Base-by-base conservation (phyloP, 768 basidiomycete species). In the Trichaptum fuscoviolaceum region DNA sequence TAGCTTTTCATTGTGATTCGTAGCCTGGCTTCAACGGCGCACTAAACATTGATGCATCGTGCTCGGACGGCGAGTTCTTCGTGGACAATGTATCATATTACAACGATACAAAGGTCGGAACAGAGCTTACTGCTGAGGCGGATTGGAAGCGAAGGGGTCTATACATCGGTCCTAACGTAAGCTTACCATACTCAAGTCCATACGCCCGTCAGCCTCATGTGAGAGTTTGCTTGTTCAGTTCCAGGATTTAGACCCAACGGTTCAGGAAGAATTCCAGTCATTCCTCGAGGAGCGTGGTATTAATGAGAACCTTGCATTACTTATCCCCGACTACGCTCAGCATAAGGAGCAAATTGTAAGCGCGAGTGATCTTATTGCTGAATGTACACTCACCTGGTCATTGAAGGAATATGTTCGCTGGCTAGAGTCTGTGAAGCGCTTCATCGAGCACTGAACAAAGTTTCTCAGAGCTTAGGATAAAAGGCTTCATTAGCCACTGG, bases 61-160 rank as follows among this genome's bases (percentile, higher is more conserved):
- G 84, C 71, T 91, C 94, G 76, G 90, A 92, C 35, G 92, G 91
- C 58, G 75, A 84, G 26, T 95, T 96, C 74, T 76, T 90, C n/a
- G 82, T 96, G 64, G 95, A 97, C 76, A 96, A 93, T 77, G 85
- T 96, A 68, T 87, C 95, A 1, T 95, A 82, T 82, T 98, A 96
- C 78, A 75, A 81, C 0, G 92, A 95, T 70, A 78, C 81, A 34
- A 83, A 86, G 72, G 70, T 92, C 15, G 95, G 88, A 15, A 88
- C 86, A 17, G 91, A 90, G 7, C 77, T 92, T 71, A 92, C 87
- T 15, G 89, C 92, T 7, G 95, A 99, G 69, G 90, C 92, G 8
- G 95, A 98, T 79, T 98, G 93, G 94, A 91, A 90, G 75, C 87
- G 96, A 61, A 86, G 95, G 23, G 94, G 92, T 1, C 79, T 92